These are phyloP conservation scores for Psilocybe cyanescens DNA, from an alignment of 768 basidiomycete species.

Conservation along the genomic window DNA sequence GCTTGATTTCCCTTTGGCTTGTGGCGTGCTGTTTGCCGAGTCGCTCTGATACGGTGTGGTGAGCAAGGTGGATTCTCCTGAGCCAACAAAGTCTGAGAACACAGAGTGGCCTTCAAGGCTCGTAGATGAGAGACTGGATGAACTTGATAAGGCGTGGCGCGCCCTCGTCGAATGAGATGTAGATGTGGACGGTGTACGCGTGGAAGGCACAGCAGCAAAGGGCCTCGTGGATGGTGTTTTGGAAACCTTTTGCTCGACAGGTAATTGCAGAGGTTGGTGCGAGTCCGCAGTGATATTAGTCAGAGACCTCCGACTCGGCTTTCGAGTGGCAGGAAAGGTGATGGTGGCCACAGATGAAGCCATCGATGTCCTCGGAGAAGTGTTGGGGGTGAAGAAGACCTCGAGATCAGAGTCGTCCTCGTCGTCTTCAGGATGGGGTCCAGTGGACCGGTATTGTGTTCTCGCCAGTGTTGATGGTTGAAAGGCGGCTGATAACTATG, in stretches of 20 bases:
- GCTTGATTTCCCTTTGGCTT: constrained; percentile 10
- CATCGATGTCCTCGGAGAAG: constrained; percentile 56
- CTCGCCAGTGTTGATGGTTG: constrained; percentile 5
- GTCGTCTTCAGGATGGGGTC: constrained; percentile 7
- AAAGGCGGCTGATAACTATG: background rate
- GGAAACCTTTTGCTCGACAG: background rate
- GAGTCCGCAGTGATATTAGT: constrained; percentile 14
- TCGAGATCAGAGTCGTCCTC: constrained; percentile 36
- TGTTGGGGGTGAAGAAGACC: constrained; percentile 66
- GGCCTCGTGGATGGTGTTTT: constrained; percentile 3
- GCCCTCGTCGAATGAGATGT: constrained; percentile 14
- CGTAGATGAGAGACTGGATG: constrained; percentile 35
- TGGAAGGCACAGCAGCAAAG: constrained; percentile 25
- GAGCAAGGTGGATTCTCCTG: constrained; percentile 12
- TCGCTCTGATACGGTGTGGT: constrained; percentile 20
- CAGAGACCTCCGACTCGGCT: constrained; percentile 29
- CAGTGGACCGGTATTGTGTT: background rate
- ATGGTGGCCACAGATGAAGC: constrained; percentile 34
- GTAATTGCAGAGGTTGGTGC: constrained; percentile 11
- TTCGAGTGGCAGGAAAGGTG: constrained; percentile 27
- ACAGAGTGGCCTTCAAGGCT: constrained; percentile 45
- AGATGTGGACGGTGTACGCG: constrained; percentile 26
- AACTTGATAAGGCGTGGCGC: constrained; percentile 29
- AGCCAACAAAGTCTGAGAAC: constrained; percentile 37
- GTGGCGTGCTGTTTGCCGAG: constrained; percentile 33